Evolutionary conservation across 257 asterid species (phyloP), one percentile per base, ranked within the genome.

Genomic region (Salvia rosmarinus): DNA sequence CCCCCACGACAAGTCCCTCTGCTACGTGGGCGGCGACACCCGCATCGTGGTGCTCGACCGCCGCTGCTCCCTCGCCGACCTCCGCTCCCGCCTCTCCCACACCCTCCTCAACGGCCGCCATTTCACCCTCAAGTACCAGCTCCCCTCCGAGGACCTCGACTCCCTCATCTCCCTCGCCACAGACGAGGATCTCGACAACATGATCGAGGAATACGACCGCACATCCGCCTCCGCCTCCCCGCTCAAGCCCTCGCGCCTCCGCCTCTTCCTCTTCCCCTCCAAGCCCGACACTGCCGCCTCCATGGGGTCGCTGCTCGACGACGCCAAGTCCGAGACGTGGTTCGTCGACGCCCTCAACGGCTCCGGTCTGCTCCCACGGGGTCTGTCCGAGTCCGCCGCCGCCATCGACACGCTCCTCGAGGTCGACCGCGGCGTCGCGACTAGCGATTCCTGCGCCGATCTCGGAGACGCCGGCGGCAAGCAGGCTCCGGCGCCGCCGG

Each of bases 161-260:
- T 88, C 96, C 4, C 85, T 90, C 9, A 84, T 90, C 4, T 88
- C 96, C 1, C 72, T 90, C 52, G 69, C 89, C 16, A 75, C 90
- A 32, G 91, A 90, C 42, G 96, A 90, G 35, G 96, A 90, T 62
- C 68, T 88, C 65, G 95, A 90, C 14, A 88, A 90, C 70, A 88
- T 90, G 97, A 79, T 90, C 14, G 96, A 90, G 42, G 96, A 90
- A 71, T 82, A 87, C 77, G 95, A 90, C 47, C 85, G 96, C 14
- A 66, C 75, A 46, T 64, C 55, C 67, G n/a, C n/a, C n/a, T n/a
- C n/a, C n/a, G n/a, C n/a, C n/a, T n/a, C n/a, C n/a, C n/a, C n/a
- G n/a, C 49, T 84, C 70, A 85, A 82, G 9, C 85, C 91, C 5
- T 64, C 90, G 8, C 88, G 94, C 21, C 84, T 89, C 32, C 89